Percentiles rank a stretch among this genome's conserved stretches.
These are phyloP conservation scores for Rutidosis leptorrhynchoides DNA, from an alignment of 129 eudicot genomes.

Conservation along the genomic window DNA sequence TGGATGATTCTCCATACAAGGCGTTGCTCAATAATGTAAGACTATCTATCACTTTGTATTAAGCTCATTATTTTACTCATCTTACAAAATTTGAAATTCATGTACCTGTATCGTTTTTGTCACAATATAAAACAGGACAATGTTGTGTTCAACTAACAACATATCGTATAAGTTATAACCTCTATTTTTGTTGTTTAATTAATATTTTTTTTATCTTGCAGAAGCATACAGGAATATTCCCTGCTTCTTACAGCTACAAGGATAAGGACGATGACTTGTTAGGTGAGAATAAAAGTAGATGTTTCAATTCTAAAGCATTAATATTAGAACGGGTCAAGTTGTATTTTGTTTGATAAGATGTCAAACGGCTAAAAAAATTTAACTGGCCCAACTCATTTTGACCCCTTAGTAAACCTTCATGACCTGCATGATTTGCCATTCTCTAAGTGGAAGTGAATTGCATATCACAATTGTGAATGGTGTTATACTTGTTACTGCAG, in stretches of 20 bases:
- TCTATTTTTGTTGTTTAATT: slow-evolving; percentile 1
- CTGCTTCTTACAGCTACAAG: slow-evolving; percentile 52
- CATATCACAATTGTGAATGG: background rate
- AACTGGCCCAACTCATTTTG: background rate
- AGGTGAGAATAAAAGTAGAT: slow-evolving; percentile 46
- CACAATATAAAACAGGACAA: background rate
- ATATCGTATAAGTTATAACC: background rate
- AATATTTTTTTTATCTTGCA: slow-evolving; percentile 30
- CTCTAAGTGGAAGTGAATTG: background rate
- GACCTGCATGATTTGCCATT: background rate
- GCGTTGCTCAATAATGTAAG: slow-evolving; percentile 89
- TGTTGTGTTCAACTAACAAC: background rate
- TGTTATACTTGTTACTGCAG: slow-evolving; percentile 33
- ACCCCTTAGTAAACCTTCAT: background rate
- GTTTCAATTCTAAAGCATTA: background rate
- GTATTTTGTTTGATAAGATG: background rate
- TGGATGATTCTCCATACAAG: slow-evolving; percentile 96
- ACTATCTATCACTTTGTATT: slow-evolving; percentile 4
- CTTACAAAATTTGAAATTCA: background rate
- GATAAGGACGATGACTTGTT: slow-evolving; percentile 47
- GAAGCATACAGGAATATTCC: slow-evolving; percentile 75
- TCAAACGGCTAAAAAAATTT: background rate
- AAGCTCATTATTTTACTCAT: background rate
- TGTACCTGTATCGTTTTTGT: background rate
- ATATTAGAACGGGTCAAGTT: background rate